Base-by-base conservation (phyloP, 2,329 filamentous ascomycete species). In the Endocalyx cinctus region DNA sequence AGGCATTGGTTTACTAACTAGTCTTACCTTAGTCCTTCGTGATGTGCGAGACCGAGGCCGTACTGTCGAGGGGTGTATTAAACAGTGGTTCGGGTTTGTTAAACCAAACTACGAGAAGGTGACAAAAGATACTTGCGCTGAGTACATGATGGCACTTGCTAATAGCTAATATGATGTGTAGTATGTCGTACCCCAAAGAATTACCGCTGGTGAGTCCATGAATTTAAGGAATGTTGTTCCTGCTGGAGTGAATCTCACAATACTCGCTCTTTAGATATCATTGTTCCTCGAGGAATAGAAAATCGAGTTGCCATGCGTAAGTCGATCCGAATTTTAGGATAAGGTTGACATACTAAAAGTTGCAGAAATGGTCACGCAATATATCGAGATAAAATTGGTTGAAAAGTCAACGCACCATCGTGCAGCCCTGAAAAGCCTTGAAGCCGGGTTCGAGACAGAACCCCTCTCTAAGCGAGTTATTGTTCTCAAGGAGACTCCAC, bases 61-160 rank as follows among this genome's bases (percentile, higher is more conserved):
- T 54, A 90, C 95, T 52, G 84, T 97, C 36, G 85, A 96, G 55
- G 92, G 92, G 25, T 90, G 89, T 52, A 89, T 98, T 59, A 97
- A 97, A 62, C 92, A 98, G 59, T 98, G 92, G 92, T 96, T 97
- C 58, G 69, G 67, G 10, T 98, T 85, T 56, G 92, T 98, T 27
- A 98, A 98, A 62, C 92, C 92, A 4, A 97, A 97, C 54, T 97
- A 94, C 51, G 84, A 90, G 59, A 87, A 84, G 62, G 74, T 72
- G 53, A 35, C 51, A 33, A 4, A 17, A 13, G 12, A 20, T 25
- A 17, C 14, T 3, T 15, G 16, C 13, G 10, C 6, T 16, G 7
- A 6, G 12, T 8, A 31, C 25, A 8, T 23, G 20, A 23, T 8
- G 20, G 20, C n/a, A n/a, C 20, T 8, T 23, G 20, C 20, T 4